Conservation (phyloP, 257 asterid species). For the Ocimum tenuiflorum region DNA sequence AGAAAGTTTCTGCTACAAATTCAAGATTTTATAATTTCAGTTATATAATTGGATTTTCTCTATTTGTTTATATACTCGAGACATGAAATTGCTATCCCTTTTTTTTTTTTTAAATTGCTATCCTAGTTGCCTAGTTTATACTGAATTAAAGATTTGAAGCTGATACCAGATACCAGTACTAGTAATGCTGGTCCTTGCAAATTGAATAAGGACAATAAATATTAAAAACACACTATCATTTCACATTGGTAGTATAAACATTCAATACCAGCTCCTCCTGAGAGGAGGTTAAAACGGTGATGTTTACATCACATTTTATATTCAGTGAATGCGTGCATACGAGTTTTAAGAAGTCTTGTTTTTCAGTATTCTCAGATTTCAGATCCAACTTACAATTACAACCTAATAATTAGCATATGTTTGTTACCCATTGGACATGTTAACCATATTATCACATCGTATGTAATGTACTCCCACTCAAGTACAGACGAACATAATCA, state of each 20-base stretch:
- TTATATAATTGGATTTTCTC: too few species aligned
- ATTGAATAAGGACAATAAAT: neutral
- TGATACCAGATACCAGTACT: neutral
- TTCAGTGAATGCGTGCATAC: neutral
- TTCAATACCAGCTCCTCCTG: neutral
- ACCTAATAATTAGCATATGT: too few species aligned
- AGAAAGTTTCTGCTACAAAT: too few species aligned
- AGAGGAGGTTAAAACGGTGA: neutral
- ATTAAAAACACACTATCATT: neutral
- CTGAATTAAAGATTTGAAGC: neutral
- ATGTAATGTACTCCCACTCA: too few species aligned
- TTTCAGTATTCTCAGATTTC: too few species aligned
- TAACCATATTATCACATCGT: too few species aligned
- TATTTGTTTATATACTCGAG: too few species aligned
- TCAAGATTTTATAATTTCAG: too few species aligned
- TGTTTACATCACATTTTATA: neutral
- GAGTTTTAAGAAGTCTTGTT: too few species aligned
- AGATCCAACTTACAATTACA: too few species aligned
- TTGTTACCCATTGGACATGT: too few species aligned
- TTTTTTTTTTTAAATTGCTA: neutral
- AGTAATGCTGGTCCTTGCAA: constrained; percentile 9
- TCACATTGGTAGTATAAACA: constrained; percentile 6
- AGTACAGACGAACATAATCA: neutral
- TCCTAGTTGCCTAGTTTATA: neutral
- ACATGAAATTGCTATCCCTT: too few species aligned